Conservation (phyloP, 345 rosid genomes). For the Pelargonium nanum region DNA sequence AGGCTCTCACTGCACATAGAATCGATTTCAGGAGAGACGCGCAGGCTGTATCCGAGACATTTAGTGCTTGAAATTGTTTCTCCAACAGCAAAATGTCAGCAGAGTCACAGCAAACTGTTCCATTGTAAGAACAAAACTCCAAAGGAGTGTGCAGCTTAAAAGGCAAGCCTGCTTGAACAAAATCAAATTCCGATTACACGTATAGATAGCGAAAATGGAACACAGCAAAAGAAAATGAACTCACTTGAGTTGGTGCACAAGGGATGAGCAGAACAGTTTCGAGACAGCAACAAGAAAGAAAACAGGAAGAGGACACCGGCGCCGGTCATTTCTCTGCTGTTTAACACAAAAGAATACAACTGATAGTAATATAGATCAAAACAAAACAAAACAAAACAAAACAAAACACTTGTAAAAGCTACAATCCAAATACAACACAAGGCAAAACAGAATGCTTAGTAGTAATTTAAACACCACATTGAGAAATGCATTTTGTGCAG, state of each 20-base stretch:
- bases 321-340: neutral
- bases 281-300: neutral
- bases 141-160: too few species aligned
- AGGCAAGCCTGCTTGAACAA: too few species aligned
- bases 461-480: too few species aligned
- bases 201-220: too few species aligned
- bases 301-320: neutral
- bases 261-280: neutral
- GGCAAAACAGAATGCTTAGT: neutral
- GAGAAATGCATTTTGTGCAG: neutral
- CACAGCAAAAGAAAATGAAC: too few species aligned
- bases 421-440: too few species aligned
- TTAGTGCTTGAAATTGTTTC: neutral
- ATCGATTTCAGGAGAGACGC: neutral
- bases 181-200: too few species aligned
- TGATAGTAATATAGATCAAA: too few species aligned
- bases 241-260: neutral
- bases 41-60: neutral
- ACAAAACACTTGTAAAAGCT: too few species aligned
- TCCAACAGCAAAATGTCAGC: neutral
- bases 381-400: too few species aligned
- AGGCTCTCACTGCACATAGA: neutral
- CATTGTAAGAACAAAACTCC: neutral
- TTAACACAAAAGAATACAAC: neutral
- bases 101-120: neutral